Base-by-base conservation (phyloP, 139 green algal species). In the Chlamydomonas sp. region DNA sequence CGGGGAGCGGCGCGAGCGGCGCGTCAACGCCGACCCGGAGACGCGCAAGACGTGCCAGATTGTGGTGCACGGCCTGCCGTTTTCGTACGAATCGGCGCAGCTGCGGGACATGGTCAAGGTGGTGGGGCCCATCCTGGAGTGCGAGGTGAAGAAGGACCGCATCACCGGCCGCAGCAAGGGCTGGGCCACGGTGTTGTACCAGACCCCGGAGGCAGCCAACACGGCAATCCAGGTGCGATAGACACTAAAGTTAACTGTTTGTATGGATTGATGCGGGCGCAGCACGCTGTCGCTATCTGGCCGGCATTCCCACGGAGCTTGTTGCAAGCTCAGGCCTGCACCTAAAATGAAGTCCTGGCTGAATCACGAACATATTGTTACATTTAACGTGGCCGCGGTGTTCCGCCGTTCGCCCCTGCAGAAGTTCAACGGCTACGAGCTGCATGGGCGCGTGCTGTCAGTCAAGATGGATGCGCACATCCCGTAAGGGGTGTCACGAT, bases 401-500 rank as follows among this genome's bases (percentile, higher is more conserved):
- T 31, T 14, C 49, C 75, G 10, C 15, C 58, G 0, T 17, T 17
- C 5, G 6, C 4, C 0, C 61, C 78, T 68, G 75, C 75, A 95
- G 77, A 91, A 95, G 67, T 95, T 96, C 90, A 95, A 98, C 87
- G 95, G 95, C 77, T 88, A 85, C 62, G 91, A 96, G 64, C 91
- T 97, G 83, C 94, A 98, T 76, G 95, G 94, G 49, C 91, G 96
- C 76, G 94, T 92, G 12, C 87, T 98, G 76, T 94, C 91, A 5
- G 96, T 98, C 31, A 96, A 95, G 87, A 76, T 97, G 64, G 96
- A 98, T 91, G 92, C 94, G 86, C 97, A 94, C 79, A 61, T 91
- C 62, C 81, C 83, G 77, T 87, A 63, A 85, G 17, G 31, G 31
- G 31, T 49, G 31, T 49, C 31, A 49, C 31, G 31, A 49, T 49